These are phyloP conservation scores for Penicillium crustosum DNA, from an alignment of 2,329 filamentous ascomycete genomes.

Conservation along the genomic window DNA sequence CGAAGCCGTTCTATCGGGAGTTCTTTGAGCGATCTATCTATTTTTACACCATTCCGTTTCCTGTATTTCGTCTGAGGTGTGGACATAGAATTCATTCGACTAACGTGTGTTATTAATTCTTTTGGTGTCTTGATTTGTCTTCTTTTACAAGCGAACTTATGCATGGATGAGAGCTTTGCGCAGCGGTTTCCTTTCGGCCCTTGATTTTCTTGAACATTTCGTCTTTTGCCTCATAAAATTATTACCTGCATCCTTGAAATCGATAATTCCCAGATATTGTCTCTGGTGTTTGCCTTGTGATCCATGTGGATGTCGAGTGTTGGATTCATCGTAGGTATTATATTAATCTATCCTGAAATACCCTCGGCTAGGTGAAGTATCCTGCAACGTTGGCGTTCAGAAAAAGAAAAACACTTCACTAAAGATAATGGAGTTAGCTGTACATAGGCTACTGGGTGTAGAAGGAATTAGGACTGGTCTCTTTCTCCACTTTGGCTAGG, in stretches of 20 bases:
- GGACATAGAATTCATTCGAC: background rate
- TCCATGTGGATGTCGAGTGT: background rate
- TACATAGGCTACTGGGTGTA: too few species aligned
- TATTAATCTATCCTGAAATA: background rate
- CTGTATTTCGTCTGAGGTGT: background rate
- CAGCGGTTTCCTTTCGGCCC: constrained; percentile 13
- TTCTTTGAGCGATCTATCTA: constrained; percentile 54
- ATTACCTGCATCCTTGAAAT: constrained; percentile 3
- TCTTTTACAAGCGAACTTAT: constrained; percentile 20
- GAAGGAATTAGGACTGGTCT: too few species aligned
- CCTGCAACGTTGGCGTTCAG: background rate
- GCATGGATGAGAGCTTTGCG: constrained; percentile 25
- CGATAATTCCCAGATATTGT: constrained; percentile 5
- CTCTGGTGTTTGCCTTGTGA: constrained; percentile 5
- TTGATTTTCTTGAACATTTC: constrained; percentile 5
- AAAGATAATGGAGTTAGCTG: too few species aligned
- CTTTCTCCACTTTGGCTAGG: too few species aligned
- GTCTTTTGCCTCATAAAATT: background rate
- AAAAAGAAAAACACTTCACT: too few species aligned
- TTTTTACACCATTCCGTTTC: background rate
- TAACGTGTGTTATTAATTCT: constrained; percentile 22
- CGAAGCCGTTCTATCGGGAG: constrained; percentile 74
- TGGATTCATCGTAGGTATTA: background rate
- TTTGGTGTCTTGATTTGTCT: constrained; percentile 2
- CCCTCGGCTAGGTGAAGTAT: background rate